Evolutionary conservation across 352 stramenopile genomes (phyloP), one percentile per base, ranked within the genome.

Genomic region (Globisporangium heterothallicum): DNA sequence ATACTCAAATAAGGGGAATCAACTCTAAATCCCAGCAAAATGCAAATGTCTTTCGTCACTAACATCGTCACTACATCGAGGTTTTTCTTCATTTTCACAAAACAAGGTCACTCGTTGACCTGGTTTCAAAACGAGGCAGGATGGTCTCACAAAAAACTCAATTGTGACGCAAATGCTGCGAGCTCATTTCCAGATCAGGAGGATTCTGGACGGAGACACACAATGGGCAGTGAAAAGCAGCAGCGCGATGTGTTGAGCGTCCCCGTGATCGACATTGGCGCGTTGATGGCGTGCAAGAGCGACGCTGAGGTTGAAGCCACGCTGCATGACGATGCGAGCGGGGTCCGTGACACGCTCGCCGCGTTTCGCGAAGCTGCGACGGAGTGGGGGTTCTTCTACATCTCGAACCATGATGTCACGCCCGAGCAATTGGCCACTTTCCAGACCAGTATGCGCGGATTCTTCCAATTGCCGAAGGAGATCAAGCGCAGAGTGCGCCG

Each of bases 381-480:
- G 22, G 73, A 87, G 41, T 97, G 76, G 75, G 91, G 91, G 7
- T 97, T 97, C 69, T 98, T 98, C 66, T 94, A 97, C 70, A 78
- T 97, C 42, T 56, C 74, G 2, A 86, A 92, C 68, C 86, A 97
- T 58, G 78, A 74, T 0, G 61, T 97, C 19, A 58, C 74, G 0
- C 13, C 51, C 0, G 42, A 78, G 9, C 61, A 94, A n/a, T 63
- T 97, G 19, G 53, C 76, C 10, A 41, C 38, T 7, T 95, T 97
- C 53, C 67, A 82, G 25, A 36, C 56, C 13, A 60, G 68, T 34
- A 95, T 90, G 67, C 63, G 67, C 29, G 52, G 55, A 1, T 97
- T 97, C 69, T 98, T 98, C 65, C 44, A 26, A 12, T 66, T 97
- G 7, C 78, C 83, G 1, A 70, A 71, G 36, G 57, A 80, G 2